These are phyloP conservation scores for Funneliformis caledonium DNA, from an alignment of 371 early-diverging fungal genomes.

Conservation along the genomic window DNA sequence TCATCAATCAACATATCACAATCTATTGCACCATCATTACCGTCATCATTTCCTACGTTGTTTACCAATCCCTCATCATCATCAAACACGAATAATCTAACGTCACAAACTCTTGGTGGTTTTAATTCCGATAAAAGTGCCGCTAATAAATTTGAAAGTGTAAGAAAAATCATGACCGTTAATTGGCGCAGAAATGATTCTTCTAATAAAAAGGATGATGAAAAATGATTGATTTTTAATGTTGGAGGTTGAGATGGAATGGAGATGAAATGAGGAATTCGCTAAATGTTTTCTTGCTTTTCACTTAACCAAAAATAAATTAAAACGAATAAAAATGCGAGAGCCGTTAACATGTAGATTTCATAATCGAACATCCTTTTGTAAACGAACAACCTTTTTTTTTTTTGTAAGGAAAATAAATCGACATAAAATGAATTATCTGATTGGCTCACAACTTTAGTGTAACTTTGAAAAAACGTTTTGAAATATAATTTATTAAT, in stretches of 20 bases:
- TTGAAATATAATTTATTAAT: too few species aligned
- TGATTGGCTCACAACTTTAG: too few species aligned
- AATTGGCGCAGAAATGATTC: neutral
- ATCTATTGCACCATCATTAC: slow-evolving; percentile 17
- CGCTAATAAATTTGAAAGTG: slow-evolving; percentile 31
- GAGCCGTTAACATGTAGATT: neutral
- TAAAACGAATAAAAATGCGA: too few species aligned
- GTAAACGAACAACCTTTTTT: too few species aligned
- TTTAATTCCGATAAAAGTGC: slow-evolving; percentile 1
- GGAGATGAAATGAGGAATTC: too few species aligned
- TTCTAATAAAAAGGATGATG: neutral
- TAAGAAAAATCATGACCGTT: slow-evolving; percentile 24
- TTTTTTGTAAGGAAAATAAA: too few species aligned
- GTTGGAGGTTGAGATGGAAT: neutral
- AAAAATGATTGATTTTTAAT: neutral
- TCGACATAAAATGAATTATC: too few species aligned
- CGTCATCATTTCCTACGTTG: neutral
- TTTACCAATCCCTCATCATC: neutral
- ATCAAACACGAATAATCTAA: neutral
- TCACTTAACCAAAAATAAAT: neutral
- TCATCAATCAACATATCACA: slow-evolving; percentile 37
- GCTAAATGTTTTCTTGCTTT: neutral
- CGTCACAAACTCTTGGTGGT: neutral
- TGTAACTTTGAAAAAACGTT: too few species aligned
- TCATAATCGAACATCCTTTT: neutral